Evolutionary conservation across 495 filamentous ascomycete species (phyloP), one percentile per base, ranked within the genome.

Genomic region (Neurospora sp.): DNA sequence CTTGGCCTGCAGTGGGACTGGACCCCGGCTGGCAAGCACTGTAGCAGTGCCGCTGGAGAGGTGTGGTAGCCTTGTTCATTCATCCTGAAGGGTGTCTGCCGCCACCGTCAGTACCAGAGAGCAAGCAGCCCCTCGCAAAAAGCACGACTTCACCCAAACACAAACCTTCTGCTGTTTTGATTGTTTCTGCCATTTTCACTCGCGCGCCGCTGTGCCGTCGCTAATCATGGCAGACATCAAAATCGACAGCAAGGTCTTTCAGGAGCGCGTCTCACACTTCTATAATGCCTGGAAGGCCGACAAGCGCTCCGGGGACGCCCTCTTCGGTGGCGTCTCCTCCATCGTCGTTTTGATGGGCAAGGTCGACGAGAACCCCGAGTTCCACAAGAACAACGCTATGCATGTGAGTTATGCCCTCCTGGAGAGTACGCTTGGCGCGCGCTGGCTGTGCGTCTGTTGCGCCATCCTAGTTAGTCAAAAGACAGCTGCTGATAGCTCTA

Each of bases 311-410:
- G 89, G 89, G 77, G 90, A 96, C 83, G 87, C 89, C 78, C 83
- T 94, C 71, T 99, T 98, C 81, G 88, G 87, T 69, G 95, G 94
- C 71, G 94, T 87, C 45, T 89, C 89, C 16, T 97, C 94, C 37
- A 92, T 98, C 78, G 85, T 96, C 75, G 88, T 97, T 72, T 84
- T 95, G 72, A 93, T 98, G 89, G 96, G 96, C 76, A 98, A 97
- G 85, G 94, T 93, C 73, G 94, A 96, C 80, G 93, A 97, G 75
- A 86, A 88, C 40, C 90, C 89, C 72, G 87, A 90, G 72, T 97
- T 94, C 77, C 89, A 93, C 80, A 99, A 99, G 85, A 95, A 92
- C 76, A 96, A 97, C 82, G 93, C 96, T 40, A 91, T 97, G 83
- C 94, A 98, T 83, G 94, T 97, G 89, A 70, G 91, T 87, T 70